These are phyloP conservation scores for Emmonsia crescens DNA, from an alignment of 2,329 filamentous ascomycete genomes.

Conservation along the genomic window DNA sequence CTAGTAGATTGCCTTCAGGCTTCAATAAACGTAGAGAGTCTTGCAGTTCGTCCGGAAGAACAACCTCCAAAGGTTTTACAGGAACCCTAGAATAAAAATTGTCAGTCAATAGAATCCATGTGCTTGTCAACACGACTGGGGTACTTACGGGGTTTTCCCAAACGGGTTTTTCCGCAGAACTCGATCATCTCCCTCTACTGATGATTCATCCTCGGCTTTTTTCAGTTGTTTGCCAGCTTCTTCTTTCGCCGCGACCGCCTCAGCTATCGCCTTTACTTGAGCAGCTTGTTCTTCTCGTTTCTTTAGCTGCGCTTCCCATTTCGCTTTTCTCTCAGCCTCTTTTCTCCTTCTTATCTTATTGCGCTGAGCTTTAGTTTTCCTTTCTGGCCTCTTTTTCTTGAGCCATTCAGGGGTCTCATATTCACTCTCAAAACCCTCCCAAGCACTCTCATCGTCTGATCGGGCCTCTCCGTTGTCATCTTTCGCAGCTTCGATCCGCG, in stretches of 20 bases:
- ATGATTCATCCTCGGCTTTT: constrained; percentile 26
- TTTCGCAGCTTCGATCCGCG: constrained; percentile 61
- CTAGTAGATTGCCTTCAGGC: constrained; percentile 90
- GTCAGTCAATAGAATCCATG: constrained; percentile 1
- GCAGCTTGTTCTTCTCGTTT: constrained; percentile 61
- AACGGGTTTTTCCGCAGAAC: constrained; percentile 61
- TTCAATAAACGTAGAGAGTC: constrained; percentile 72
- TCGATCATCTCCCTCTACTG: constrained; percentile 49
- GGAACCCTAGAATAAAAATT: constrained; percentile 35
- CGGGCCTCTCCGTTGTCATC: constrained; percentile 63
- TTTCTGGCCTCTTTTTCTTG: constrained; percentile 63
- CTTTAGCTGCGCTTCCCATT: constrained; percentile 65
- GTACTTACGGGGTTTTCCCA: constrained; percentile 47
- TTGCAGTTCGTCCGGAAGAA: constrained; percentile 73
- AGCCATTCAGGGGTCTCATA: constrained; percentile 53
- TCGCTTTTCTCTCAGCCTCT: constrained; percentile 66
- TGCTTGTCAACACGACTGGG: neutral
- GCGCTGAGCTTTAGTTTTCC: constrained; percentile 76
- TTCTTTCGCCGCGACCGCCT: constrained; percentile 39
- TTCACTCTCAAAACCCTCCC: constrained; percentile 81
- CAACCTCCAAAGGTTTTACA: constrained; percentile 67
- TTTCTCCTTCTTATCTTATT: constrained; percentile 85
- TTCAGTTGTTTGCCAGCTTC: constrained; percentile 31
- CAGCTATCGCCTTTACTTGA: constrained; percentile 58
- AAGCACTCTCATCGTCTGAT: constrained; percentile 82